Evolutionary conservation across 169 alveolate species (phyloP).

Genomic region (Cryptosporidium felis): DNA sequence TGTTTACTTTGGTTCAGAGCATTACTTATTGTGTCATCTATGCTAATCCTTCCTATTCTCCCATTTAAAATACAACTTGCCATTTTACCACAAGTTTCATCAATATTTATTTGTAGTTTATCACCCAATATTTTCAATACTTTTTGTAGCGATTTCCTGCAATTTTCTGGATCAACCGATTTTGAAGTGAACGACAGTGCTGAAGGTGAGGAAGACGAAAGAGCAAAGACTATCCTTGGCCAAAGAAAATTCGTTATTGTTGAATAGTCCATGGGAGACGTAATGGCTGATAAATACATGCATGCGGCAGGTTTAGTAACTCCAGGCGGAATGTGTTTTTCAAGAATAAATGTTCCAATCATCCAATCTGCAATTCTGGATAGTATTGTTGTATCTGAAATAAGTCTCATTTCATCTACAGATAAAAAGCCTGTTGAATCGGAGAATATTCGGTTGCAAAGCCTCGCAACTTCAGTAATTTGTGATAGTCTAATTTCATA

Average conservation of each 20-base stretch:
- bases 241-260: conserved; percentile 40
- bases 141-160: conserved; percentile 42
- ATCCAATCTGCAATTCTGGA: conserved; percentile 70
- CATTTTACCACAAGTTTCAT: conserved; percentile 70
- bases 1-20: conserved; percentile 25
- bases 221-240: conserved; percentile 59
- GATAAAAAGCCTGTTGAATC: conserved; percentile 44
- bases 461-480: conserved; percentile 42
- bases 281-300: conserved; percentile 55
- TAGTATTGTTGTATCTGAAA: conserved; percentile 49
- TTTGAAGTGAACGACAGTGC: conserved; percentile 57
- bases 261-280: conserved; percentile 63
- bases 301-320: conserved; percentile 70
- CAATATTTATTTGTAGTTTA: conserved; percentile 44
- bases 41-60: conserved; percentile 42
- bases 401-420: conserved; percentile 45
- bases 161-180: conserved; percentile 67
- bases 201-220: conserved; percentile 51
- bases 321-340: conserved; percentile 68
- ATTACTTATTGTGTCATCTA: conserved; percentile 57
- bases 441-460: conserved; percentile 26
- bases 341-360: conserved; percentile 57
- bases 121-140: conserved; percentile 43
- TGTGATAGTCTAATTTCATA: conserved; percentile 61
- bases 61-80: conserved; percentile 52